Percentiles rank a stretch among this genome's conserved stretches.
These are phyloP conservation scores for Withania somnifera DNA, from an alignment of 305 asterid species.

Conservation along the genomic window DNA sequence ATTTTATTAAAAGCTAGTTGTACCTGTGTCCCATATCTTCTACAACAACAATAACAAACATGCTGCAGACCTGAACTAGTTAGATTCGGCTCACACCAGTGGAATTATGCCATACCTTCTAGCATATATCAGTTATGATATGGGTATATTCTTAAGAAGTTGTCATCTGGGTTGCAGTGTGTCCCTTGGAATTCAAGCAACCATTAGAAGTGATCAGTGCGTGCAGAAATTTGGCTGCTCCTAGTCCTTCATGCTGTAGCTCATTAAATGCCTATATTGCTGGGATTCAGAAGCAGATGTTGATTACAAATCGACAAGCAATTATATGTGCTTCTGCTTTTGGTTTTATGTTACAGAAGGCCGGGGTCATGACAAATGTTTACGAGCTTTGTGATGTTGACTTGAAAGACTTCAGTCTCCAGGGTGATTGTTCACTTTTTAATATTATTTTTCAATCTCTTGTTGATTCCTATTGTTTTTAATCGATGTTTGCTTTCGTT, in stretches of 20 bases:
- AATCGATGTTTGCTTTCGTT: conserved; percentile 9
- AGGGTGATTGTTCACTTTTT: conserved; percentile 37
- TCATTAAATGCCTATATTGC: conserved; percentile 61
- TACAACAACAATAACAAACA: not conserved
- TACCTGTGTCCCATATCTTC: not conserved
- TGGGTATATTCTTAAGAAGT: not conserved
- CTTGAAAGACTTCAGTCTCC: conserved; percentile 92
- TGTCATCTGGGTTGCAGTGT: conserved; percentile 37
- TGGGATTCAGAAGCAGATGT: conserved; percentile 75
- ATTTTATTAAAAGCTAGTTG: not conserved
- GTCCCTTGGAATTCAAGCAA: conserved; percentile 73
- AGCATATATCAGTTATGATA: not conserved
- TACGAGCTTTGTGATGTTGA: conserved; percentile 95
- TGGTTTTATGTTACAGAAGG: conserved; percentile 79
- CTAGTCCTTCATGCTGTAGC: conserved; percentile 86
- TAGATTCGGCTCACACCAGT: not conserved
- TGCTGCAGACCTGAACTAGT: not conserved
- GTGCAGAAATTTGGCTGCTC: conserved; percentile 68
- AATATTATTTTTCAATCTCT: not conserved
- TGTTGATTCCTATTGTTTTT: conserved; percentile 10
- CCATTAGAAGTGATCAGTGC: conserved; percentile 74
- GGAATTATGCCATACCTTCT: not conserved
- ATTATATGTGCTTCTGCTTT: conserved; percentile 67
- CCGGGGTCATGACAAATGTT: conserved; percentile 77
- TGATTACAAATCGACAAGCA: conserved; percentile 88